Base-by-base conservation (phyloP, 2,329 filamentous ascomycete genomes). In the Epichloe coenophiala region DNA sequence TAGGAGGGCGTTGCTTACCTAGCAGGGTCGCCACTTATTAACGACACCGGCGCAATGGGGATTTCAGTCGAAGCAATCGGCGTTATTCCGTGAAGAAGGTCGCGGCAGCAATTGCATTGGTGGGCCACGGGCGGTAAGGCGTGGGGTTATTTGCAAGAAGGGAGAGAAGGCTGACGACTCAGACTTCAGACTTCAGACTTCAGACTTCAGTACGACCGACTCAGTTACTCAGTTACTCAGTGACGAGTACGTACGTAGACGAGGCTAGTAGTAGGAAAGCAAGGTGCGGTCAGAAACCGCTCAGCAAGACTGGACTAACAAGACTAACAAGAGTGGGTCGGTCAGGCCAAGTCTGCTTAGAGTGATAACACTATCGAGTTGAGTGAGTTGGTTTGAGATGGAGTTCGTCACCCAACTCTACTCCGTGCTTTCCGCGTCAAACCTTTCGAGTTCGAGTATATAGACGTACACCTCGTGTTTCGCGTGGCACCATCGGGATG, bases 1-100 rank as follows among this genome's bases (percentile, higher is more conserved):
- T 19, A 19, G 35, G 39, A 45, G 36, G 17, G 33, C 3, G 36
- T 40, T 42, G 45, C 51, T 50, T 35, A 53, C 51, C 50, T 42
- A 33, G 38, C 38, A 48, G 46, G 17, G 12, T 35, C 33, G 39
- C 27, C 38, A 21, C n/a, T 39, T 17, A 7, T 39, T 13, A 12
- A 37, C 35, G 33, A 44, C 17, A 33, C 27, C 45, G 17, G 46
- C 46, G 45, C 46, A 48, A 48, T 31, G 19, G 40, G 46, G 41
- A 45, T 46, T 47, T 50, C 48, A 43, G 41, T 49, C 51, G 50
- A 53, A 49, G 52, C 51, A 55, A 52, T 53, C 51, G 53, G 54
- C 53, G 51, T 47, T 39, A 49, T 52, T 55, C 48, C 49, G 45
- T 56, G 47, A 51, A 44, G 47, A 51, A 44, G 46, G 53, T 41